Base-by-base conservation (phyloP, 1,139 yeast species). In the Candida sanyaensis region DNA sequence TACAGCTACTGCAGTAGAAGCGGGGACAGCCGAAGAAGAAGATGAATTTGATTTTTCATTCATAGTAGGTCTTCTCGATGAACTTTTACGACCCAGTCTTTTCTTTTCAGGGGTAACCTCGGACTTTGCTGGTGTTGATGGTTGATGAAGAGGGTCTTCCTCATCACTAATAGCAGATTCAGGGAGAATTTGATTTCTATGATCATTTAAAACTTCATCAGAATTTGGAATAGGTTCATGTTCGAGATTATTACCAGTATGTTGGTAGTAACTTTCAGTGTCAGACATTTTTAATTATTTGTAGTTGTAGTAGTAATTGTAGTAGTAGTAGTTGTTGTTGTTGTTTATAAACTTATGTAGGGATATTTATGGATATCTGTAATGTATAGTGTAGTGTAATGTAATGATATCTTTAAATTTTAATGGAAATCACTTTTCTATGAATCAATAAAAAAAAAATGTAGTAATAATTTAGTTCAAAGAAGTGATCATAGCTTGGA, bases 151-250 rank as follows among this genome's bases (percentile, higher is more conserved):
- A n/a, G 41, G 32, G 13, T 42, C 41, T 12, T 45, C 53, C 33
- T 46, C 51, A 39, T 49, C 52, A 17, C 50, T 46, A 34, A 48
- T 37, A 24, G 52, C 50, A 69, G 63, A 37, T 64, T 65, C 44
- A 42, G 43, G 28, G 75, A 65, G 10, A 76, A 71, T 34, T 65
- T 63, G 17, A 75, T 69, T 56, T 81, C 87, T 71, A 60, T 82
- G 86, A 61, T 82, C 87, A 54, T 80, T 75, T 47, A 82, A 66
- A 37, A 71, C 75, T 38, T 77, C 79, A 54, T 78, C 83, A 23
- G 78, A 74, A 49, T 69, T 45, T 64, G 43, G 68, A 36, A 45
- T 62, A 29, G 66, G 63, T 37, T 71, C 64, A 36, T 32, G 45
- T n/a, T 33, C 38, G 12, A 31, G 45, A 46, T 68, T 55, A 28